Evolutionary conservation across 2,329 filamentous ascomycete genomes (phyloP).

Genomic region (Colletotrichum brevisporum): DNA sequence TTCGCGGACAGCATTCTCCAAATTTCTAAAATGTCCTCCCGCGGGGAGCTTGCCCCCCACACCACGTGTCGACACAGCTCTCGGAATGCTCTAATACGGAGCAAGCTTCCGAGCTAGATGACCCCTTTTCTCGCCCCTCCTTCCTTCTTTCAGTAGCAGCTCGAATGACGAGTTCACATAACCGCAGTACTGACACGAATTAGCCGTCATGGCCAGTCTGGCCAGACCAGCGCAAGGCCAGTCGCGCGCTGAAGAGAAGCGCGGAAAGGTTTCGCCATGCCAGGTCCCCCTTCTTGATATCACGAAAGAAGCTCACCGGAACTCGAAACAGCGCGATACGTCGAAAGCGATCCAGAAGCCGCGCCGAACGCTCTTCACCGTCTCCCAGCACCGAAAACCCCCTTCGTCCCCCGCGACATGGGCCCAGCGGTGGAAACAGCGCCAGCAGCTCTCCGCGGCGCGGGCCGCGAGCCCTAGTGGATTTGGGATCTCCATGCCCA

Average conservation of each 20-base stretch:
- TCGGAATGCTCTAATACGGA: not conserved
- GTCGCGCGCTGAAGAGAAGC: conserved; percentile 15
- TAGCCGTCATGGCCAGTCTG: conserved; percentile 30
- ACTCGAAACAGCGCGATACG: not conserved
- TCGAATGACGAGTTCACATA: conserved; percentile 6
- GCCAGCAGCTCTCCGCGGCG: not conserved
- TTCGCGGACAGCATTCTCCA: not conserved
- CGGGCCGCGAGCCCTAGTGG: not conserved
- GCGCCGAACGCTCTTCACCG: not conserved
- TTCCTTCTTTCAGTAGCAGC: not conserved
- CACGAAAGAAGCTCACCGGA: not conserved
- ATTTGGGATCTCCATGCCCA: not conserved
- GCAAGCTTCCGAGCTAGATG: not conserved
- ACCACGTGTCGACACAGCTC: conserved; percentile 1
- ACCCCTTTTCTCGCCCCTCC: accelerated
- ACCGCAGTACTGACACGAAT: conserved; percentile 2
- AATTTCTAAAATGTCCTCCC: conserved; percentile 11
- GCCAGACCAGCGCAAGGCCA: conserved; percentile 14
- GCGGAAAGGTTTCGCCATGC: conserved; percentile 9
- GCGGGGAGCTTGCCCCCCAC: not conserved
- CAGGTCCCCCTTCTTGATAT: not conserved
- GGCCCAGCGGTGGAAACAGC: conserved; percentile 24
- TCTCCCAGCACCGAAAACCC: not conserved
- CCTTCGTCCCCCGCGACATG: conserved; percentile 12
- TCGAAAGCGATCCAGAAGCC: not conserved